Conservation (phyloP, 1,139 yeast genomes). For the Kodamaea alishanica region DNA sequence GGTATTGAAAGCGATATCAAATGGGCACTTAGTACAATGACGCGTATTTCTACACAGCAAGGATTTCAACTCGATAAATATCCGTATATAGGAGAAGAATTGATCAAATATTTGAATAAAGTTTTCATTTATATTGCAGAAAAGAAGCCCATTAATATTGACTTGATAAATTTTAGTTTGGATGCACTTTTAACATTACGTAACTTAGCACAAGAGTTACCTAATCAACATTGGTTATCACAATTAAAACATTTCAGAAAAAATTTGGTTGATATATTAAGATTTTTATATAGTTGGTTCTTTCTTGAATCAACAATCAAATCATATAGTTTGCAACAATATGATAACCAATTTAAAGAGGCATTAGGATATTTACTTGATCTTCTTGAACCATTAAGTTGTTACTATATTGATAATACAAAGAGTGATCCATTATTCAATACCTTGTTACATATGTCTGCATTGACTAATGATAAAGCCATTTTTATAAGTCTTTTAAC, state of each 20-base stretch:
- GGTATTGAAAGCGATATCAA: constrained; percentile 58
- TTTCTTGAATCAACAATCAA: constrained; percentile 18
- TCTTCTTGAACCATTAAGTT: constrained; percentile 77
- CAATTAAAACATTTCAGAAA: constrained; percentile 48
- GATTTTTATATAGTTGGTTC: constrained; percentile 44
- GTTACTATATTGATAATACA: constrained; percentile 73
- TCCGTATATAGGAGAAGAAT: constrained; percentile 48
- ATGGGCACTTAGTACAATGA: constrained; percentile 62
- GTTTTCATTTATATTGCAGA: constrained; percentile 29
- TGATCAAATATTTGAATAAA: constrained; percentile 41
- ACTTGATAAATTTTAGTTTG: constrained; percentile 41
- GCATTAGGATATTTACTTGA: constrained; percentile 69
- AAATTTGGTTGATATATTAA: constrained; percentile 43
- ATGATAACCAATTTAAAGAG: constrained; percentile 50
- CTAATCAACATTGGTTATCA: constrained; percentile 76
- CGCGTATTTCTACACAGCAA: constrained; percentile 45
- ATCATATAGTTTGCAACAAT: constrained; percentile 20
- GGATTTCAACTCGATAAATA: constrained; percentile 45
- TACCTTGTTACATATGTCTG: constrained; percentile 45
- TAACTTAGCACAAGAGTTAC: constrained; percentile 78
- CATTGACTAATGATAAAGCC: constrained; percentile 52
- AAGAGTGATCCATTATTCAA: constrained; percentile 61
- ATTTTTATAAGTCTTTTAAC: constrained; percentile 45
- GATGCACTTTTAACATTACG: constrained; percentile 71
- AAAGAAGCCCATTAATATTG: constrained; percentile 29